Base-by-base conservation (phyloP, 2,329 filamentous ascomycete species). In the Acrodontium crateriforme region DNA sequence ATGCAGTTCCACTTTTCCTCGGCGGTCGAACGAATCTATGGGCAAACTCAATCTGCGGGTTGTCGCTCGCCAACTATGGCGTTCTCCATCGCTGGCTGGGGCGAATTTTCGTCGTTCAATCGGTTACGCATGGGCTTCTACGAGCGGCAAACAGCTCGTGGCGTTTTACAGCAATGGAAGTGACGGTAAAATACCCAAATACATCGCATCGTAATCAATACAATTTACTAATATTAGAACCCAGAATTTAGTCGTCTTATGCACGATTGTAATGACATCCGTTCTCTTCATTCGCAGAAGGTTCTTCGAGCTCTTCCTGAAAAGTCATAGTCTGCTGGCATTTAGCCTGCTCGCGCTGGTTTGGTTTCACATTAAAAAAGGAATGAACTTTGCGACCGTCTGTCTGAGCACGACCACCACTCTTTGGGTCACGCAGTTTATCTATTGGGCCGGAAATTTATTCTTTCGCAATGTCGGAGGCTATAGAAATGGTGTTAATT, bases 301-400 rank as follows among this genome's bases (percentile, higher is more conserved):
- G 11, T 15, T 29, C 13, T 35, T 24, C 16, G 32, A 35, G 16
- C 25, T 31, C 17, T 35, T 35, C 29, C 24, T 28, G 11, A 35
- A 35, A 21, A 18, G 17, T n/a, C 29, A 35, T 24, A 13, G 9
- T 13, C 10, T 15, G 6, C n/a, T 30, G 7, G 31, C 27, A 14
- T 12, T 33, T 5, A 17, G 10, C 17, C 28, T 25, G 10, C 9
- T 24, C 3, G 13, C 9, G 24, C n/a, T 18, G 10, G 20, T 29
- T 16, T 30, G 20, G 31, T 12, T 24, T 11, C 10, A 29, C 22
- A 7, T 24, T 11, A 11, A 9, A 7, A 7, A 7, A 7, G 7
- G 7, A 7, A 7, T 11, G 11, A 12, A 24, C 11, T 8, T 7
- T 7, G 7, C 7, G 7, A 12, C 11, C 11, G 22, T 12, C 7